Evolutionary conservation across 2,329 filamentous ascomycete species (phyloP), one percentile per base, ranked within the genome.

Genomic region (Bertia moriformis): DNA sequence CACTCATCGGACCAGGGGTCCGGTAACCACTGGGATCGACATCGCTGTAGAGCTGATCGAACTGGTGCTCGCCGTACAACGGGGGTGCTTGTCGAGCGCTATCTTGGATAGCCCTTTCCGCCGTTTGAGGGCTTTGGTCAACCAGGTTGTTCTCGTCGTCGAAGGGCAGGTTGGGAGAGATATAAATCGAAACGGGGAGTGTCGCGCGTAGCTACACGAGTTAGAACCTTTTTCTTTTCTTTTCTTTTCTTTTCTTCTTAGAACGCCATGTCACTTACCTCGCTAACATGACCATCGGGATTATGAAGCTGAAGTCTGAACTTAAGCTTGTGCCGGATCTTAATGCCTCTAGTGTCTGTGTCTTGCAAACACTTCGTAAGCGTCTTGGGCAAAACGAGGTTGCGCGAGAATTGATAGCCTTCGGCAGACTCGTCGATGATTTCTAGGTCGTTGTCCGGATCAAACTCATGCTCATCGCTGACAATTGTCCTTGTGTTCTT

Each of bases 221-320:
- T n/a, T n/a, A n/a, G 39, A 22, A 43, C n/a, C 22, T 37, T 42
- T 20, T 38, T 29, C 19, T 32, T 41, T 39, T 10, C 14, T n/a
- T n/a, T 42, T 24, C 38, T 24, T 22, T 32, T 41, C 40, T 10
- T 13, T 3, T 10, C 7, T 10, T 10, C n/a, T 10, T 27, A 27
- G 22, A 27, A 7, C n/a, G 7, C n/a, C 22, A 27, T 7, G 7
- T n/a, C 7, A 49, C 57, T 44, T 59, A 71, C 66, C 62, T 84
- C 78, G 43, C 78, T 83, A 14, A 76, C 65, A 50, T 84, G 80
- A 0, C 78, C 79, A 54, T 84, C 79, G 1, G 80, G 78, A 44
- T 84, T 84, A 51, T 78, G 74, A 18, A 85, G 64, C 44, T 82
- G 78, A 44, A 84, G 69, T 46, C 75, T 76, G 49, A 83, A 69